Percentiles rank a stretch among this genome's conserved stretches.
phyloP scores from a whole-genome alignment of 2,329 filamentous ascomycete species.

The Apiospora pterosperma region DNA sequence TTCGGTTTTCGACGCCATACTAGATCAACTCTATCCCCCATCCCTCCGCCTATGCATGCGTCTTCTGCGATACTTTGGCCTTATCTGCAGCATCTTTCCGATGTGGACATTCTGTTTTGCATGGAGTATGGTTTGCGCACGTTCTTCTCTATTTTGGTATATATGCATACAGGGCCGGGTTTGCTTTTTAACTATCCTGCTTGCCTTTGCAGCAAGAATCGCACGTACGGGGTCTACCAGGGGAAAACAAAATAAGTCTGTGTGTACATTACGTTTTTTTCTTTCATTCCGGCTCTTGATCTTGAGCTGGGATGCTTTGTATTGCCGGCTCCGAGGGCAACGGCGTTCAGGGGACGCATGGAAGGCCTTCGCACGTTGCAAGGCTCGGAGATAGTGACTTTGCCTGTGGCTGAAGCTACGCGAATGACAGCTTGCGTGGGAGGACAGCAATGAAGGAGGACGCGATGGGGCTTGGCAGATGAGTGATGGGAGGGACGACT shows the following conservation, averaged over 20 bases:
- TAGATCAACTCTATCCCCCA: neutral
- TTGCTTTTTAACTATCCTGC: neutral
- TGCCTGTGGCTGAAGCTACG: neutral
- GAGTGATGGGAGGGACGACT: neutral
- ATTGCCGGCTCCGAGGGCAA: neutral
- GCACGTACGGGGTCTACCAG: neutral
- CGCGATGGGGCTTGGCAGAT: neutral
- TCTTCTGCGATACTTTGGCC: neutral
- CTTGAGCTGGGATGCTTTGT: neutral
- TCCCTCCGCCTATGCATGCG: neutral
- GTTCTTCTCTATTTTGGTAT: constrained; percentile 11
- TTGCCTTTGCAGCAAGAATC: neutral
- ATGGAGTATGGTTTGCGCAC: neutral
- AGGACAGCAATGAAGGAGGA: neutral
- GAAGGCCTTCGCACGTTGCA: neutral
- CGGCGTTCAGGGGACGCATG: neutral
- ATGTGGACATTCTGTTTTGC: neutral
- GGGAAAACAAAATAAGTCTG: neutral
- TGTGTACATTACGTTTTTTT: constrained; percentile 4
- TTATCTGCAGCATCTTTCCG: neutral
- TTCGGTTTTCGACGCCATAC: neutral
- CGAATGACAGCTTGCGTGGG: neutral
- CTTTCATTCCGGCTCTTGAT: neutral
- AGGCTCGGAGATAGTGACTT: neutral
- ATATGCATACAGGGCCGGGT: constrained; percentile 20